Percentiles rank a stretch among this genome's conserved stretches.
Conservation (phyloP, 306 rosid species). For the Dryas octopetala region DNA sequence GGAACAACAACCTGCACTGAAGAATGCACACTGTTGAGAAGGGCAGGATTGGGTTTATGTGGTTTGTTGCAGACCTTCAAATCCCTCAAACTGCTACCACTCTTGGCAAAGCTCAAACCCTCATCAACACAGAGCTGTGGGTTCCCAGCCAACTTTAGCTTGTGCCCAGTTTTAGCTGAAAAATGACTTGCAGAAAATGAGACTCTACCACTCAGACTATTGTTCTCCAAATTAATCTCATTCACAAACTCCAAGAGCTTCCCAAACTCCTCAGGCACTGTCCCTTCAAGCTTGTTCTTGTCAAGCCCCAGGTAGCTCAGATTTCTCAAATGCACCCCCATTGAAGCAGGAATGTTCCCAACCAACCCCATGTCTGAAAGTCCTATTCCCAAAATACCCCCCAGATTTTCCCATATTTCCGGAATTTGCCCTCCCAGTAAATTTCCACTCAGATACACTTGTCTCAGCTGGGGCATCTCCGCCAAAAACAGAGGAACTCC, state of each 20-base stretch:
- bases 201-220: constrained; percentile 66
- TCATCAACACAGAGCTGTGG: constrained; percentile 55
- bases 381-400: constrained; percentile 48
- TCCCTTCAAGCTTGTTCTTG: constrained; percentile 67
- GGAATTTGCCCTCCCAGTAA: constrained; percentile 71
- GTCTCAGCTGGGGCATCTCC: constrained; percentile 49
- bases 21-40: constrained; percentile 32
- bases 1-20: constrained; percentile 34
- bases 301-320: constrained; percentile 69
- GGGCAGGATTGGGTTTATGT: constrained; percentile 37
- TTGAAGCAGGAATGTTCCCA: constrained; percentile 68
- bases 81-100: constrained; percentile 22
- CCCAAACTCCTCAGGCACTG: constrained; percentile 61
- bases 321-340: constrained; percentile 58
- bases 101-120: constrained; percentile 7
- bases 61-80: constrained; percentile 44
- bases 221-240: constrained; percentile 82
- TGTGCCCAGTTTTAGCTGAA: constrained; percentile 36
- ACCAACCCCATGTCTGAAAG: constrained; percentile 60
- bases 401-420: constrained; percentile 63
- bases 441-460: constrained; percentile 71
- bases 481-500: constrained; percentile 63
- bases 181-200: constrained; percentile 30
- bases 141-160: constrained; percentile 62
- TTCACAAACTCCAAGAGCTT: constrained; percentile 34